Base-by-base conservation (phyloP, 164 flowering plant species). In the Protea cynaroides region DNA sequence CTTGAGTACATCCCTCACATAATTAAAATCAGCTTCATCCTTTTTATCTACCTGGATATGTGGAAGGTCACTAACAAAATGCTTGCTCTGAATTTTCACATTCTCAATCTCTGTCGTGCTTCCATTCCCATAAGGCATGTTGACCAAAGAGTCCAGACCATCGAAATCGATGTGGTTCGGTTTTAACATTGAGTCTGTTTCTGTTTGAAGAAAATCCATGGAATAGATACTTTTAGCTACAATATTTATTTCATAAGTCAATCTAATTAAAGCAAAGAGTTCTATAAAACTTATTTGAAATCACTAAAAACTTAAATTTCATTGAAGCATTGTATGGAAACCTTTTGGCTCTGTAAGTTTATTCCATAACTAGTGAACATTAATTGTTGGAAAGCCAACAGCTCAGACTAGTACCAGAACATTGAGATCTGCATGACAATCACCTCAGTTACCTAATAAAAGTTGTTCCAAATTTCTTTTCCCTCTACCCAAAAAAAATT, bases 1-100 rank as follows among this genome's bases (percentile, higher is more conserved):
- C 64, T 79, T 78, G 36, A 92, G 71, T 43, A 92, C 72, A 53
- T 83, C 81, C 59, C 68, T 85, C 24, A 92, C 93, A 24, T 51
- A 53, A 34, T 71, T 76, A 57, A 24, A 46, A 58, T 23, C 51
- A 25, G 66, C 50, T 25, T 72, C 76, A 19, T 58, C 66, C 21
- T 66, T 78, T 54, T 34, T 58, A 40, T 83, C 75, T 24, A 81
- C 80, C 47, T 69, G 77, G 52, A 76, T 18, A n/a, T 53, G 72
- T 0, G 38, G 55, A 51, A 58, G 54, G 38, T 71, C 67, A 46
- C 38, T 38, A n/a, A 65, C 46, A 18, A 52, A 12, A 14, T 62
- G n/a, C 49, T 59, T 64, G 13, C 23, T 38, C 11, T 23, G 56
- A 38, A 25, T 15, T 62, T 71, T 62, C 59, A 18, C 22, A 49